Base-by-base conservation (phyloP, 2,329 filamentous ascomycete species). In the Paecilomyces fulvus region DNA sequence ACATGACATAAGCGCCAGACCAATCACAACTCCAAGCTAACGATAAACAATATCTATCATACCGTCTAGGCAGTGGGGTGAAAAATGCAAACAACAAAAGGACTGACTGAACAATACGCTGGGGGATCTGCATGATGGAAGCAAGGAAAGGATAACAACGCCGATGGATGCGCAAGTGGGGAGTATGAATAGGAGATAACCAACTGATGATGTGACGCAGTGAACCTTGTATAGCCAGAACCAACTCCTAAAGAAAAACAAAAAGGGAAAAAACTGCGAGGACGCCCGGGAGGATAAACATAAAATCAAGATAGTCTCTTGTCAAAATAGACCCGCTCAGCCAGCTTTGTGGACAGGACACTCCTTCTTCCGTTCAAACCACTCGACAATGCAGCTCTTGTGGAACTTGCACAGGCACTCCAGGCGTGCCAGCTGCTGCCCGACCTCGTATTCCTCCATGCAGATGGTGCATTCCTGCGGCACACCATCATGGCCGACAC, bases 331-430 rank as follows among this genome's bases (percentile, higher is more conserved):
- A n/a, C 14, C 37, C n/a, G 48, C 46, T 63, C 54, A 67, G 49
- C 63, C 64, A 7, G 70, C 62, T 62, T 83, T 82, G 70, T 86
- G 83, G 56, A 84, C 83, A 1, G 83, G 83, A 67, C 83, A 86
- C 77, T 65, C 83, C 74, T 63, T 74, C 68, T 65, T 83, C 74
- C 71, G 80, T 55, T 78, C 77, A 74, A 83, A 84, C 83, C 83
- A 86, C 56, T 78, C 74, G 53, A 79, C 72, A 56, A 86, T 85
- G 64, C 83, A 86, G 51, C 69, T 69, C 68, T 80, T 77, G 66
- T 86, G 83, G 60, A 86, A 86, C 62, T 84, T 84, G 72, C 83
- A 86, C 60, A 83, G 72, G 64, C 83, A 86, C 62, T 84, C 82
- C 64, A 86, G 70, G 58, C 83, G 73, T 9, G 80, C 82, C 73